A percentile compares a stretch with the other conserved stretches of the same genome.
Conservation (phyloP, 305 asterid genomes). For the Fraxinus sp. region DNA sequence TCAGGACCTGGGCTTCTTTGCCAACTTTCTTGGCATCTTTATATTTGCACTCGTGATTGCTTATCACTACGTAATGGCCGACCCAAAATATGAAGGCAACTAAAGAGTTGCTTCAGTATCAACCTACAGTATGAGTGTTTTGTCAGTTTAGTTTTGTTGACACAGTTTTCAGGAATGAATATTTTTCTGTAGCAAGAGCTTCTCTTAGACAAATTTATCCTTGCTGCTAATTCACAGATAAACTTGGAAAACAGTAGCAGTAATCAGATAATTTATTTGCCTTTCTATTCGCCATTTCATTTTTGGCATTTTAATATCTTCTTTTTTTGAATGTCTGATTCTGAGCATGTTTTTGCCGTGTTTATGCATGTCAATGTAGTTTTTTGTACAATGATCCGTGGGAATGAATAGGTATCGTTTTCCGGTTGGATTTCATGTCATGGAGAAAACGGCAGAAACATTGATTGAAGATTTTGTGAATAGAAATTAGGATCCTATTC, state of each 20-base stretch:
- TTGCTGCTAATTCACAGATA: slow-evolving; percentile 32
- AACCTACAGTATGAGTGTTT: slow-evolving; percentile 16
- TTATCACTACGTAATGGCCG: slow-evolving; percentile 88
- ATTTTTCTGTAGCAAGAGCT: slow-evolving; percentile 23
- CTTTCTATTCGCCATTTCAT: not conserved
- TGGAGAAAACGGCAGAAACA: not conserved
- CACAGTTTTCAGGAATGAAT: slow-evolving; percentile 17
- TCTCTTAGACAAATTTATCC: slow-evolving; percentile 27
- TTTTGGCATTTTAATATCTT: not conserved
- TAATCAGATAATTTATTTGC: not conserved
- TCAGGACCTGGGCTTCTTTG: slow-evolving; percentile 89
- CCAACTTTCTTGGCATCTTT: slow-evolving; percentile 91
- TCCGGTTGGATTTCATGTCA: not conserved
- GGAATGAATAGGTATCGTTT: not conserved
- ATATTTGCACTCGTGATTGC: slow-evolving; percentile 81
- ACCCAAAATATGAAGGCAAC: slow-evolving; percentile 87
- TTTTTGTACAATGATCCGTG: not conserved
- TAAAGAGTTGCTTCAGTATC: slow-evolving; percentile 37
- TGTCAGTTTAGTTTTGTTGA: slow-evolving; percentile 22
- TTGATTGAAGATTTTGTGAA: not conserved
- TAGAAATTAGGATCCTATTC: not conserved
- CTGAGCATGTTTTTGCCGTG: not conserved
- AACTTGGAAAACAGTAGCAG: slow-evolving; percentile 2
- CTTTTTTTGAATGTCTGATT: not conserved
- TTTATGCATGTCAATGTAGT: not conserved